These are phyloP conservation scores for Copromyces sp. DNA, from an alignment of 495 filamentous ascomycete genomes.

Conservation along the genomic window DNA sequence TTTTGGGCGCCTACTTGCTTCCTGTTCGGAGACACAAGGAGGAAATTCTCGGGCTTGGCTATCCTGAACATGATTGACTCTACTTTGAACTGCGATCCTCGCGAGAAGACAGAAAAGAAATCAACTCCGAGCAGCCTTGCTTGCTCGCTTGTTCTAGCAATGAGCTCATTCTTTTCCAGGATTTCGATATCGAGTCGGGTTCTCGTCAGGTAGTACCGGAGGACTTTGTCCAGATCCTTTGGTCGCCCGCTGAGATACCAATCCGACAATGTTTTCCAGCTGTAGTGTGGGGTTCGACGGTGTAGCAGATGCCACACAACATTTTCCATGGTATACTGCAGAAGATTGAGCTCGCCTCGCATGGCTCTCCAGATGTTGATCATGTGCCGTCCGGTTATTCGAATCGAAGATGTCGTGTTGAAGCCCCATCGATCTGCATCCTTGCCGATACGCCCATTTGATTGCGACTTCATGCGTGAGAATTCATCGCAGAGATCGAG, in stretches of 20 bases:
- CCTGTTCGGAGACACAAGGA: constrained; percentile 77
- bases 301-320: constrained; percentile 89
- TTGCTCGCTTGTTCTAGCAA: constrained; percentile 87
- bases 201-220: constrained; percentile 68
- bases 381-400: constrained; percentile 83
- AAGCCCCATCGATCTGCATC: constrained; percentile 87
- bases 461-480: constrained; percentile 74
- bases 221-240: constrained; percentile 58
- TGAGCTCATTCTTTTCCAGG: constrained; percentile 79
- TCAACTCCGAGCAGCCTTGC: constrained; percentile 88
- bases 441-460: constrained; percentile 71
- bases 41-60: constrained; percentile 90
- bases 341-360: constrained; percentile 75
- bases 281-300: constrained; percentile 83
- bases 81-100: constrained; percentile 96
- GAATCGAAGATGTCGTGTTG: constrained; percentile 78
- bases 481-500: constrained; percentile 85
- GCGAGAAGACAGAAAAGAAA: constrained; percentile 88
- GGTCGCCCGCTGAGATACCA: constrained; percentile 67
- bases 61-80: constrained; percentile 98
- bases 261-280: constrained; percentile 60
- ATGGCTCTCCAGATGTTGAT: constrained; percentile 98
- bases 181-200: constrained; percentile 84
- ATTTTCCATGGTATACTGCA: constrained; percentile 96
- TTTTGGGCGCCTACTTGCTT: constrained; percentile 94